Evolutionary conservation across 164 flowering plant genomes (phyloP).

Genomic region (Vitis riparia): DNA sequence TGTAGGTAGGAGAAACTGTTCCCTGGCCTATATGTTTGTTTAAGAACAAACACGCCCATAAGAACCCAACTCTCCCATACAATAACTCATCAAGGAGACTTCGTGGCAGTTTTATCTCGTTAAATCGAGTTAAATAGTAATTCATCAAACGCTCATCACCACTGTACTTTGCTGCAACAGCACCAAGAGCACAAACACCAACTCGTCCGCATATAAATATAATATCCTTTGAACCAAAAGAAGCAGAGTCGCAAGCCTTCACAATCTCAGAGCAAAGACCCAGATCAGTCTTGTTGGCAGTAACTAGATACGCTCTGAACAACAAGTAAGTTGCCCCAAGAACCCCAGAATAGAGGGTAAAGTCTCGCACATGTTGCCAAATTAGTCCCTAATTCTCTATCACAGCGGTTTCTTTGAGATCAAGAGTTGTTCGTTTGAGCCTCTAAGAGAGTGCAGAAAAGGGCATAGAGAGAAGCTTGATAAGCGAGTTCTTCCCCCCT

Average conservation of each 20-base stretch:
- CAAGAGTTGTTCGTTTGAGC: conserved; percentile 47
- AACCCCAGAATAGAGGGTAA: conserved; percentile 50
- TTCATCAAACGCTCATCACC: conserved; percentile 39
- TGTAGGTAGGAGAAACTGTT: conserved; percentile 21
- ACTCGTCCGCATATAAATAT: conserved; percentile 83
- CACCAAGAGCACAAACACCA: conserved; percentile 87
- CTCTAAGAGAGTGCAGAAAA: conserved; percentile 34
- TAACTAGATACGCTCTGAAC: conserved; percentile 44
- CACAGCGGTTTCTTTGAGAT: conserved; percentile 59
- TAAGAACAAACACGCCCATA: conserved; percentile 41
- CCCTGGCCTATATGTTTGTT: conserved; percentile 32
- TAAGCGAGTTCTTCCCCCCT: conserved; percentile 30
- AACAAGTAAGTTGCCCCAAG: conserved; percentile 65
- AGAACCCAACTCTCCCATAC: conserved; percentile 35
- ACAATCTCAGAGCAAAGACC: conserved; percentile 50
- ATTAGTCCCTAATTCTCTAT: conserved; percentile 42
- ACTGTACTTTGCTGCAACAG: conserved; percentile 58
- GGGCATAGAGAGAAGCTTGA: conserved; percentile 55
- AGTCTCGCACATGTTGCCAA: conserved; percentile 41
- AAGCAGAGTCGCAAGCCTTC: conserved; percentile 46
- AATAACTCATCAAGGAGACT: conserved; percentile 35
- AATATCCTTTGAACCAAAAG: conserved; percentile 36
- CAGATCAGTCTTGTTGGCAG: conserved; percentile 38
- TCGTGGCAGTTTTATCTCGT: conserved; percentile 34
- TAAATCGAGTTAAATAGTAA: conserved; percentile 55